phyloP scores from a whole-genome alignment of 192 early-diverging fungal genomes.

The Coemansia sp. region DNA sequence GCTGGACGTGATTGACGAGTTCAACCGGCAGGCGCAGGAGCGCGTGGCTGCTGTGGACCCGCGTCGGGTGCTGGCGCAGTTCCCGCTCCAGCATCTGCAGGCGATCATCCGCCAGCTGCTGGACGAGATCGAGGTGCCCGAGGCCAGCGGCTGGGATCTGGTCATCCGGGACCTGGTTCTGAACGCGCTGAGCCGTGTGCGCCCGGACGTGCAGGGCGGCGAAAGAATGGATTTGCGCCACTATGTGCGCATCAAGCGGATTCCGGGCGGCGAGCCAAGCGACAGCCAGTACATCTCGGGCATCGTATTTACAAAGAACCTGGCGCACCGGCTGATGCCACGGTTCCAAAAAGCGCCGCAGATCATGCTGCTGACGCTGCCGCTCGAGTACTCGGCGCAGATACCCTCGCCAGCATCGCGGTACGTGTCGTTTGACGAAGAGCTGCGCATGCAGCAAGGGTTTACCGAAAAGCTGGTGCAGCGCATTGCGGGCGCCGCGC shows the following conservation, averaged over 20 bases:
- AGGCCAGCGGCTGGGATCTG: conserved; percentile 36
- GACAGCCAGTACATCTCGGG: conserved; percentile 87
- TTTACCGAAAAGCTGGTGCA: conserved; percentile 76
- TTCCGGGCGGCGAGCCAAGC: conserved; percentile 77
- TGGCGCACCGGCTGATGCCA: conserved; percentile 90
- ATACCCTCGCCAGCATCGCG: conserved; percentile 67
- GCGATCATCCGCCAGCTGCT: conserved; percentile 70
- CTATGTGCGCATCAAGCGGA: conserved; percentile 94
- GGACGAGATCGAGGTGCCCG: conserved; percentile 59
- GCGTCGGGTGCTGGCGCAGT: conserved; percentile 16
- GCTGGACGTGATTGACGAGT: conserved; percentile 30
- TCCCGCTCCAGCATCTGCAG: conserved; percentile 63
- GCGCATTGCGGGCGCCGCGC: conserved; percentile 73
- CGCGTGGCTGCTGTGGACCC: conserved; percentile 29
- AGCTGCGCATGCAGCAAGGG: conserved; percentile 81
- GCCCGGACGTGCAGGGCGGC: conserved; percentile 65
- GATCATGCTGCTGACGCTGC: conserved; percentile 84
- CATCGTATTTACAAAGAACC: conserved; percentile 90
- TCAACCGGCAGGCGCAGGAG: conserved; percentile 26
- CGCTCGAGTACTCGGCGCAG: conserved; percentile 61
- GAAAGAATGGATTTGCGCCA: conserved; percentile 87
- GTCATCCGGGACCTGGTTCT: conserved; percentile 30
- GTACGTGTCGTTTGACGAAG: conserved; percentile 76
- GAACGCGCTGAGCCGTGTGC: conserved; percentile 31
- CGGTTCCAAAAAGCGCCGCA: conserved; percentile 63